phyloP scores from a whole-genome alignment of 495 filamentous ascomycete species.

The Polyplosphaeria fusca region DNA sequence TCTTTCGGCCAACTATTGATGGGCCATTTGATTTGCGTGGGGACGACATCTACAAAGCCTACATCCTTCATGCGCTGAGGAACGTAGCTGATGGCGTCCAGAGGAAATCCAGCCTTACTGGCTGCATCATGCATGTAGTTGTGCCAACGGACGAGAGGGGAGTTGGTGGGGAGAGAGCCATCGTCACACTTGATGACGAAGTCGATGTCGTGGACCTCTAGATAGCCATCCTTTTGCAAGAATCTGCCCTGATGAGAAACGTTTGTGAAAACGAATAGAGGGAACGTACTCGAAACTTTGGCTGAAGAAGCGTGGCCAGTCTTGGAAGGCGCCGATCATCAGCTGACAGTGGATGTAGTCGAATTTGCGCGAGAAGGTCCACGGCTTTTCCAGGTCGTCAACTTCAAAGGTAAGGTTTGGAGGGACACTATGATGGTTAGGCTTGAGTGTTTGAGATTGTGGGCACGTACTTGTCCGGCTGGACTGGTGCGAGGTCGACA shows the following conservation, averaged over 20 bases:
- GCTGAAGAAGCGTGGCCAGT: slow-evolving; percentile 12
- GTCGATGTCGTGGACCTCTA: slow-evolving; percentile 12
- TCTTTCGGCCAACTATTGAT: slow-evolving; percentile 24
- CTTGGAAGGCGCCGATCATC: slow-evolving; percentile 10
- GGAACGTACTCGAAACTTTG: not conserved
- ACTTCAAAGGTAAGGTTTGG: slow-evolving; percentile 10
- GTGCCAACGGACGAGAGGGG: slow-evolving; percentile 10
- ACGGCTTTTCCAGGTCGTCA: slow-evolving; percentile 13
- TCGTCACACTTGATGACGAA: slow-evolving; percentile 26
- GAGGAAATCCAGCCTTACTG: slow-evolving; percentile 1
- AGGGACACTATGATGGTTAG: slow-evolving; percentile 5
- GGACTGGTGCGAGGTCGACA: slow-evolving; percentile 14
- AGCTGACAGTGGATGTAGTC: slow-evolving; percentile 12
- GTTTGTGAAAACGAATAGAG: not conserved
- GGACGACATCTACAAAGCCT: slow-evolving; percentile 14
- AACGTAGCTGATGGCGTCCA: slow-evolving; percentile 1
- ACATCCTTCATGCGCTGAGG: slow-evolving; percentile 2
- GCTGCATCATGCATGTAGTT: slow-evolving; percentile 5
- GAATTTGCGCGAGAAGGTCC: slow-evolving; percentile 11
- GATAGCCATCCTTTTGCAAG: not conserved
- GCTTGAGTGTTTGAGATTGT: not conserved
- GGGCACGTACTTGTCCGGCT: slow-evolving; percentile 5
- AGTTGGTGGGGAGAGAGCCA: slow-evolving; percentile 16
- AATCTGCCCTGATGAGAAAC: not conserved
- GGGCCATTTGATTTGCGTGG: slow-evolving; percentile 17